phyloP scores from a whole-genome alignment of 257 asterid genomes.

The Nicotiana obtusifolia region DNA sequence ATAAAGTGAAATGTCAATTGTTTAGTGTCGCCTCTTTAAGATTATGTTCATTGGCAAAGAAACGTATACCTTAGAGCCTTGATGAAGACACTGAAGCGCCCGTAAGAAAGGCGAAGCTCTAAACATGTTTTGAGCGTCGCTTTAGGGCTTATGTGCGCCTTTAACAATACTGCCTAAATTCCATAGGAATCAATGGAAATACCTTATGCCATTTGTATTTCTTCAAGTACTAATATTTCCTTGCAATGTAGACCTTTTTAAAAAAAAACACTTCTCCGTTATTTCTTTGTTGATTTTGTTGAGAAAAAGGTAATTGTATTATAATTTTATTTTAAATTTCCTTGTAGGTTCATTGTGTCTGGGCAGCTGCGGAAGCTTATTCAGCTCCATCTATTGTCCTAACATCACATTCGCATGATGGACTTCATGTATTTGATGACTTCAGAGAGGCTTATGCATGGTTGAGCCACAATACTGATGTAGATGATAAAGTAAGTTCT shows the following conservation, averaged over 20 bases:
- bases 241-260: not conserved
- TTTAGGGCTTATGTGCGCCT: too few species aligned
- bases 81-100: too few species aligned
- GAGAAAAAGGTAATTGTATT: not conserved
- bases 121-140: too few species aligned
- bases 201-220: not conserved
- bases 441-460: constrained; percentile 99
- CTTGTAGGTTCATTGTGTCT: constrained; percentile 89
- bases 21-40: too few species aligned
- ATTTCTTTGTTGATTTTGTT: constrained; percentile 12
- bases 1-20: too few species aligned
- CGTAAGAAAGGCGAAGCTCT: too few species aligned
- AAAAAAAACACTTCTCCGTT: not conserved
- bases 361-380: constrained; percentile 99
- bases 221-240: not conserved
- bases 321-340: not conserved
- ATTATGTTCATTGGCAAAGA: too few species aligned
- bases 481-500: constrained; percentile 83
- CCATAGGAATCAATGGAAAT: not conserved
- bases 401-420: constrained; percentile 77
- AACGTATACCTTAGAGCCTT: too few species aligned
- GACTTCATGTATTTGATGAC: constrained; percentile 98
- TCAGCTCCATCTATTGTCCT: constrained; percentile 98
- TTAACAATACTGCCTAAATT: not conserved
- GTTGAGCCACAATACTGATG: constrained; percentile 97